Evolutionary conservation across 2,329 filamentous ascomycete genomes (phyloP), one percentile per base, ranked within the genome.

Genomic region (Chaetomiaceae sp.): DNA sequence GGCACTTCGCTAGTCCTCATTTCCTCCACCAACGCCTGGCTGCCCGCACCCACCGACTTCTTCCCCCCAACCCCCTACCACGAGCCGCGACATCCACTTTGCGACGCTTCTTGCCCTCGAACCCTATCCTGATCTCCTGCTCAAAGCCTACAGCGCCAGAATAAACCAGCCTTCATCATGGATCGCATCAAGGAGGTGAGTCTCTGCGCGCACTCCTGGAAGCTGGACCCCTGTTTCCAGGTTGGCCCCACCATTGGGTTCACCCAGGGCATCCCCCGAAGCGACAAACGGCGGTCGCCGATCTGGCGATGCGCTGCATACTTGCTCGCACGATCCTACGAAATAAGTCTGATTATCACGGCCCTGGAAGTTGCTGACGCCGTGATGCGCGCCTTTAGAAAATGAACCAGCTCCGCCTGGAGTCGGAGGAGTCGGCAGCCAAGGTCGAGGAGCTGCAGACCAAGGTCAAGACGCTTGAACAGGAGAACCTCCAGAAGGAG

Each of bases 401-500:
- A 84, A 91, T 96, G 88, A 86, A 86, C 75, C 78, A 84, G 70
- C 88, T 98, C 75, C 90, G 91, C 67, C 73, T 91, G 71, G 88
- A 97, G 79, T 86, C 88, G 63, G 93, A 97, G 65, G 86, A 93
- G 67, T 83, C 87, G 56, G 72, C 81, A 56, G 72, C 76, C 66
- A 86, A 91, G 74, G 84, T 84, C 56, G 88, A 96, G 66, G 91
- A 97, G 72, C 81, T 95, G 58, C 83, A 93, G 73, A 58, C 70
- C 61, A 90, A 88, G 73, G 79, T 96, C 73, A 97, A 96, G 79
- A 69, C 72, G 45, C 79, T 97, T 55, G 90, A 98, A 74, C 86
- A 95, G 71, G 91, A 97, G 75, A 95, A 89, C 69, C 78, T 95
- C 54, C 78, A 85, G 66, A 97, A 97, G 77, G 93, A 97, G 75